Conservation (phyloP, 225 moss, liverwort and hornwort genomes). For the Climacium dendroides region DNA sequence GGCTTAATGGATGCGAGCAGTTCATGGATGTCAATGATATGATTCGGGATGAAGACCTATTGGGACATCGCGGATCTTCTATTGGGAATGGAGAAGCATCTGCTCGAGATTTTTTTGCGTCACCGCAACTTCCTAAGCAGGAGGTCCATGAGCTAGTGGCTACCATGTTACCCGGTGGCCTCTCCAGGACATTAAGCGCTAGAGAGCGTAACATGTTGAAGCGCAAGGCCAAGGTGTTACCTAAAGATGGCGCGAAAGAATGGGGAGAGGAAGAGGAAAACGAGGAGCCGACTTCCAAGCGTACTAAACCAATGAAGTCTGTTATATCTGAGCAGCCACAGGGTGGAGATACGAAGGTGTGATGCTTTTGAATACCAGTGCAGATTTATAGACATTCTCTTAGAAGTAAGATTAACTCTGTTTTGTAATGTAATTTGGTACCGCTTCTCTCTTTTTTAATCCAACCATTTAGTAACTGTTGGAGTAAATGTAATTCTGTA, state of each 20-base stretch:
- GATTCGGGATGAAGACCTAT: conserved; percentile 83
- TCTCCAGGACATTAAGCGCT: conserved; percentile 75
- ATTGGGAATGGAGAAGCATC: conserved; percentile 58
- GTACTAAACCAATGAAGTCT: conserved; percentile 57
- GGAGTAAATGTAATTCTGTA: background rate
- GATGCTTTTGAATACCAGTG: background rate
- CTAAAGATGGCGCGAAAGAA: conserved; percentile 75
- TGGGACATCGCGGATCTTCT: conserved; percentile 30
- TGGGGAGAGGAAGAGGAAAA: conserved; percentile 78
- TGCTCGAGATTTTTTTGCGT: conserved; percentile 24
- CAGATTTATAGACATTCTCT: background rate
- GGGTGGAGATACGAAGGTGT: conserved; percentile 52
- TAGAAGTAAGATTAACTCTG: background rate
- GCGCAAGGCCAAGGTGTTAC: conserved; percentile 81
- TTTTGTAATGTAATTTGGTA: background rate
- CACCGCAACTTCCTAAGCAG: conserved; percentile 47
- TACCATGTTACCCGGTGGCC: conserved; percentile 64
- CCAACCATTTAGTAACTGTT: background rate
- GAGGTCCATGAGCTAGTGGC: conserved; percentile 85
- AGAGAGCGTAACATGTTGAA: conserved; percentile 85
- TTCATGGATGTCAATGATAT: conserved; percentile 95
- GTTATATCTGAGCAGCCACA: conserved; percentile 74
- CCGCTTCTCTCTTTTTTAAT: background rate
- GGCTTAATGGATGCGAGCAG: conserved; percentile 80
- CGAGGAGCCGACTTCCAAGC: conserved; percentile 58